Base-by-base conservation (phyloP, 768 basidiomycete species). In the Lentinula aciculospora region DNA sequence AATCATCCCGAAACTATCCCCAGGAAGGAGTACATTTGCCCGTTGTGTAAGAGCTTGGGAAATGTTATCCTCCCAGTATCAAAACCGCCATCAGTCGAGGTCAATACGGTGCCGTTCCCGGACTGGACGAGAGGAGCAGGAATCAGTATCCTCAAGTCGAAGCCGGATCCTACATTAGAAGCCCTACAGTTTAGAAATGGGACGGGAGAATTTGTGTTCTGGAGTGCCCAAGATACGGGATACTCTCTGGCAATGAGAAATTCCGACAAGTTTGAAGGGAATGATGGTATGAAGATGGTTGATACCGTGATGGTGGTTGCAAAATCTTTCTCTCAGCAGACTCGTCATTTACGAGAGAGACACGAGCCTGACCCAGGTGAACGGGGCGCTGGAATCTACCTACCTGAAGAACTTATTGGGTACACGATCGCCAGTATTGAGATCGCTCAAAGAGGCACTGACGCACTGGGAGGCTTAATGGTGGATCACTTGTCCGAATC, bases 1-100 rank as follows among this genome's bases (percentile, higher is more conserved):
- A 93, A 94, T 62, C 96, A 97, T 66, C 95, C 97, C 0, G 96
- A 98, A 68, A 89, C 85, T 64, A 92, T 94, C n/a, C 84, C 89
- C 15, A 81, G 97, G 39, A 89, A 89, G 63, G 97, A 99, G 66
- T 98, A 88, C 72, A 90, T 98, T 47, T 99, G 97, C 64, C 97
- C 97, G 1, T 74, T 99, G 3, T 99, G 97, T 77, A 98, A 98
- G 73, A 94, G 92, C 64, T 76, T 98, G 5, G 94, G 96, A 3
- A 99, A 99, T 69, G 84, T 94, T 29, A 87, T 99, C 40, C 78
- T 99, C 0, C 97, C 97, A 0, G 86, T 95, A 17, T 76, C 81
- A 4, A 75, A 76, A 12, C 76, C 85, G 0, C 68, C 77, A 10
- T 63, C 62, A n/a, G 78, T 74, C 34, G 68, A 77, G 23, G 77